Conservation (phyloP, 1,139 yeast species). For the Saccharomyces hybrid region DNA sequence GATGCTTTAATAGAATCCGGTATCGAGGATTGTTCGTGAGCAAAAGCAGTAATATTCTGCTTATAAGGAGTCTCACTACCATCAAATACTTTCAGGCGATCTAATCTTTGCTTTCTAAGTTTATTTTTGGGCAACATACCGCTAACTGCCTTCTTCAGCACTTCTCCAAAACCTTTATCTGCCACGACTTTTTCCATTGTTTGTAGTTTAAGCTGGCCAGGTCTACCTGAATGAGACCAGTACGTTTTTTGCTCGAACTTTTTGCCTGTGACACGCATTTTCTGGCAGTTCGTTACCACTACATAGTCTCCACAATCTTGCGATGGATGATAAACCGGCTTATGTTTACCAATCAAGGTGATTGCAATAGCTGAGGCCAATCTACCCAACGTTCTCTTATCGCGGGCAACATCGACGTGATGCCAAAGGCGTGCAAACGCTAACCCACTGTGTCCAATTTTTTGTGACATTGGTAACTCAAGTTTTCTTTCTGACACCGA, state of each 20-base stretch:
- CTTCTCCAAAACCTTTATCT: slow-evolving; percentile 80
- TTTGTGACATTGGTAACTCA: slow-evolving; percentile 29
- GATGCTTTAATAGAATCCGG: slow-evolving; percentile 17
- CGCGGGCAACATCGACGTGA: slow-evolving; percentile 84
- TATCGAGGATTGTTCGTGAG: slow-evolving; percentile 63
- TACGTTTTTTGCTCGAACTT: slow-evolving; percentile 78
- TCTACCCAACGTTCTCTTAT: slow-evolving; percentile 81
- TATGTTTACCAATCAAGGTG: slow-evolving; percentile 90
- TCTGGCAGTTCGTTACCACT: slow-evolving; percentile 87
- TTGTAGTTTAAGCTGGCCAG: slow-evolving; percentile 78
- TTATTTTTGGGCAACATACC: slow-evolving; percentile 95
- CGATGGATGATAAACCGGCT: slow-evolving; percentile 71
- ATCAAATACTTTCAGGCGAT: slow-evolving; percentile 77
- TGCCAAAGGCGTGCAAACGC: slow-evolving; percentile 92
- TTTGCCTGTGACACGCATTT: slow-evolving; percentile 72
- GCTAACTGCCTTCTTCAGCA: slow-evolving; percentile 76
- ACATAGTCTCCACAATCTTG: slow-evolving; percentile 94
- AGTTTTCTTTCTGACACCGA: not conserved
- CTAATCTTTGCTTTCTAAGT: slow-evolving; percentile 69
- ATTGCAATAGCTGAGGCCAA: slow-evolving; percentile 82
- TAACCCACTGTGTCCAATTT: slow-evolving; percentile 45
- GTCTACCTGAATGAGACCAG: slow-evolving; percentile 84
- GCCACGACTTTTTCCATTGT: slow-evolving; percentile 73
- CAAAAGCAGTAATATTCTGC: slow-evolving; percentile 75
- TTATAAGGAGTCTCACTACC: slow-evolving; percentile 84